phyloP scores from a whole-genome alignment of 2,329 filamentous ascomycete genomes.

The Ophioceras dolichostomum region DNA sequence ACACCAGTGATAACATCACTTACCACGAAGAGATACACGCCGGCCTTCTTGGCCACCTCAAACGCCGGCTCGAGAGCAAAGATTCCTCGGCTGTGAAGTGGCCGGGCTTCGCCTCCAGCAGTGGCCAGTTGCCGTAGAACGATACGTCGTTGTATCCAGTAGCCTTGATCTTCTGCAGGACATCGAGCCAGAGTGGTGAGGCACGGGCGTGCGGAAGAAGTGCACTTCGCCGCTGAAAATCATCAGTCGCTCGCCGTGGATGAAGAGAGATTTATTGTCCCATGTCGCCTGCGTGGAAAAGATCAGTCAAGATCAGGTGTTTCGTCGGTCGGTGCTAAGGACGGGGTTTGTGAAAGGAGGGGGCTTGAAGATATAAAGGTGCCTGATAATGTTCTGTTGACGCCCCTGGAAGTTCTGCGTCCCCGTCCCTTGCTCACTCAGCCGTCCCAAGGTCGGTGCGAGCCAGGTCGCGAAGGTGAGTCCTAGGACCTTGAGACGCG shows the following conservation, averaged over 20 bases:
- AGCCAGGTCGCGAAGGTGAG: too few relatives aligned
- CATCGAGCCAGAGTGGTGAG: slow-evolving; percentile 23
- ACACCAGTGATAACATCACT: too few relatives aligned
- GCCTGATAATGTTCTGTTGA: too few relatives aligned
- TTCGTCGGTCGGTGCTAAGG: too few relatives aligned
- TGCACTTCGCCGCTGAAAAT: slow-evolving; percentile 67
- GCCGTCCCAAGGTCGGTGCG: too few relatives aligned
- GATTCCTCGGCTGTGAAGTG: slow-evolving; percentile 59
- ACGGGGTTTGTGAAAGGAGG: too few relatives aligned
- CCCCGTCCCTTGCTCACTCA: too few relatives aligned
- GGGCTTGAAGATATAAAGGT: too few relatives aligned
- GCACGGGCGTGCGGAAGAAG: slow-evolving; percentile 42
- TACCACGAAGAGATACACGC: slow-evolving; percentile 61
- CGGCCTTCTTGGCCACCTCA: slow-evolving; percentile 57
- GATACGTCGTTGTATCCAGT: slow-evolving; percentile 70
- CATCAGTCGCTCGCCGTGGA: slow-evolving; percentile 57
- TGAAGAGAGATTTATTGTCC: slow-evolving; percentile 59
- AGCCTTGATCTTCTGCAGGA: slow-evolving; percentile 70
- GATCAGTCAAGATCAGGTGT: too few relatives aligned
- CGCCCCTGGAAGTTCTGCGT: too few relatives aligned
- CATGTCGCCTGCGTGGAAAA: slow-evolving; percentile 55
- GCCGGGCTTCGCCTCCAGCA: slow-evolving; percentile 62
- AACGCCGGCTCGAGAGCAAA: slow-evolving; percentile 67
- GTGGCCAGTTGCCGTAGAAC: slow-evolving; percentile 69
- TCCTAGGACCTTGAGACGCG: too few relatives aligned